Percentiles rank a stretch among this genome's conserved stretches.
phyloP scores from a whole-genome alignment of 371 early-diverging fungal genomes.

The Lichtheimia hyalospora region DNA sequence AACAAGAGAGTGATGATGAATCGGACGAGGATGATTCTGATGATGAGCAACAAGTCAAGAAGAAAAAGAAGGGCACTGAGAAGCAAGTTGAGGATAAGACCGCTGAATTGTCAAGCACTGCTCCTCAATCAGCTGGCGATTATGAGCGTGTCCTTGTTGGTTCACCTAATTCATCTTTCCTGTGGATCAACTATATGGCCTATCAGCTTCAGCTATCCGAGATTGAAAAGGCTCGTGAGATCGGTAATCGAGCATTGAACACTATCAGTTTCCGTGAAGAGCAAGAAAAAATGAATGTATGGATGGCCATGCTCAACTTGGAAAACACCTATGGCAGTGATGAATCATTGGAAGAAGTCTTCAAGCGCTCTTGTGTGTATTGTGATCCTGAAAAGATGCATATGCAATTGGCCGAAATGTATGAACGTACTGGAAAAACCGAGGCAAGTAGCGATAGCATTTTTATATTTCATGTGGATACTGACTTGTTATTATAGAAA shows the following conservation, averaged over 20 bases:
- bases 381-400: slow-evolving; percentile 90
- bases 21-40: slow-evolving; percentile 29
- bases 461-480: slow-evolving; percentile 12
- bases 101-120: slow-evolving; percentile 52
- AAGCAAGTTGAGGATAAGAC: slow-evolving; percentile 52
- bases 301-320: slow-evolving; percentile 92
- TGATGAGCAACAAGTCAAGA: slow-evolving; percentile 43
- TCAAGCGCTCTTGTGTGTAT: slow-evolving; percentile 79
- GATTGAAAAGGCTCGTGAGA: slow-evolving; percentile 86
- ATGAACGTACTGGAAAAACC: slow-evolving; percentile 78
- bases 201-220: slow-evolving; percentile 89
- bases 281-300: slow-evolving; percentile 94
- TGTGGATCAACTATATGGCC: slow-evolving; percentile 99
- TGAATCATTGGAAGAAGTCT: slow-evolving; percentile 74
- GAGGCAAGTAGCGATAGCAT: slow-evolving; percentile 38
- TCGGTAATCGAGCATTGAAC: slow-evolving; percentile 92
- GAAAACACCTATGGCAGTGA: slow-evolving; percentile 91
- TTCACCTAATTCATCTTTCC: slow-evolving; percentile 92
- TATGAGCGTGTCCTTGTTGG: slow-evolving; percentile 91
- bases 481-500: slow-evolving; percentile 20
- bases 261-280: slow-evolving; percentile 92
- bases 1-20: slow-evolving; percentile 17
- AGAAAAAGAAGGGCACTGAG: slow-evolving; percentile 51
- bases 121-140: slow-evolving; percentile 67
- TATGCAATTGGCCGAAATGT: slow-evolving; percentile 84